phyloP scores from a whole-genome alignment of 345 rosid species.

The Fremontodendron californicum region DNA sequence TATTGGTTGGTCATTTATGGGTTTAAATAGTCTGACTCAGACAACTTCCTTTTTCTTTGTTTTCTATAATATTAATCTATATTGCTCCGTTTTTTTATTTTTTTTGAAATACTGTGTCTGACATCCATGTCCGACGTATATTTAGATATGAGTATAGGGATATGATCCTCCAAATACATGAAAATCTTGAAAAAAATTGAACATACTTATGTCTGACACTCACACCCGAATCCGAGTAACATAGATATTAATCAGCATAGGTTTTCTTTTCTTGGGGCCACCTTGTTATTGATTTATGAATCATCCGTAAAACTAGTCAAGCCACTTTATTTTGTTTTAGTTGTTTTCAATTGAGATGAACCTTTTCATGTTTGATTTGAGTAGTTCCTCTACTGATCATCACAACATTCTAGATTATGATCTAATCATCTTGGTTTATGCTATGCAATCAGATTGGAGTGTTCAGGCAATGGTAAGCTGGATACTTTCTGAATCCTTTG shows the following conservation, averaged over 20 bases:
- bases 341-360: background rate
- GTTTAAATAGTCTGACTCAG: background rate
- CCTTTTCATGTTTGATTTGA: background rate
- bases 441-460: conserved; percentile 41
- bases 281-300: background rate
- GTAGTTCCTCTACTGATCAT: background rate
- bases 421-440: conserved; percentile 8
- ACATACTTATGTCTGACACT: too few relatives aligned
- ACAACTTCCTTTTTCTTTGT: background rate
- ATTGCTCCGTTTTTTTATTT: too few relatives aligned
- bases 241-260: background rate
- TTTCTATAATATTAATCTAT: background rate
- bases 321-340: background rate
- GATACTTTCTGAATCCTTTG: conserved; percentile 42
- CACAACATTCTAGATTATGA: background rate
- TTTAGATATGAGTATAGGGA: too few relatives aligned
- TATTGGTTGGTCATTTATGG: background rate
- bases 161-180: too few relatives aligned
- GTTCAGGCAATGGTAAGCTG: conserved; percentile 52
- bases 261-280: background rate
- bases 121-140: too few relatives aligned
- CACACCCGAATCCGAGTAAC: too few relatives aligned
- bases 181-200: too few relatives aligned
- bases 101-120: too few relatives aligned
- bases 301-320: background rate